Percentiles rank a stretch among this genome's conserved stretches.
Evolutionary conservation across 2,329 filamentous ascomycete species (phyloP).

Genomic region (Diplodia seriata): DNA sequence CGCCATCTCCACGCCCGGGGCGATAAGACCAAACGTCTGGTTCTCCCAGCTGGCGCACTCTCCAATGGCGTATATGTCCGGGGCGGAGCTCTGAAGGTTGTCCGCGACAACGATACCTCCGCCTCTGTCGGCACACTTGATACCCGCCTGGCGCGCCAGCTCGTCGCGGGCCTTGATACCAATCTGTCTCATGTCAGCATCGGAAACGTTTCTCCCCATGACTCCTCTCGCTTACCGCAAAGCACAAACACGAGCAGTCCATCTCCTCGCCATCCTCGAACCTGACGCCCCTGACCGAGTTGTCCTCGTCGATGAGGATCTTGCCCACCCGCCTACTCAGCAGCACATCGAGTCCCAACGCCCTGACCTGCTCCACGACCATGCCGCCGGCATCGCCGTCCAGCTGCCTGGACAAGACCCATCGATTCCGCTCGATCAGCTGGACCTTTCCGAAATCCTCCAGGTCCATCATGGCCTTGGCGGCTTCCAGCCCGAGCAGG

Average conservation of each 20-base stretch:
- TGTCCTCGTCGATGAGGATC: conserved; percentile 71
- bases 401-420: conserved; percentile 82
- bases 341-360: conserved; percentile 80
- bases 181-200: conserved; percentile 58
- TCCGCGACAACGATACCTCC: conserved; percentile 77
- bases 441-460: conserved; percentile 75
- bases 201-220: conserved; percentile 28
- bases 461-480: conserved; percentile 90
- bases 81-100: conserved; percentile 71
- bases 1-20: conserved; percentile 90
- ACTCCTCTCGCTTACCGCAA: conserved; percentile 63
- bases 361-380: conserved; percentile 80
- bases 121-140: conserved; percentile 74
- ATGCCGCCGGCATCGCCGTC: conserved; percentile 81
- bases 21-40: conserved; percentile 87
- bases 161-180: conserved; percentile 83
- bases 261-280: conserved; percentile 84
- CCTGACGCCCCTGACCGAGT: conserved; percentile 73
- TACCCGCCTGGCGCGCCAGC: conserved; percentile 71
- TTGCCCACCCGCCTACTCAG: conserved; percentile 76
- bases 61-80: conserved; percentile 83
- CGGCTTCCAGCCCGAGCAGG: conserved; percentile 83
- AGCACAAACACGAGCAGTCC: conserved; percentile 82
- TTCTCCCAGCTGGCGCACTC: conserved; percentile 91
- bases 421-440: conserved; percentile 80